Conservation (phyloP, 345 rosid species). For the Pistacia integerrima region DNA sequence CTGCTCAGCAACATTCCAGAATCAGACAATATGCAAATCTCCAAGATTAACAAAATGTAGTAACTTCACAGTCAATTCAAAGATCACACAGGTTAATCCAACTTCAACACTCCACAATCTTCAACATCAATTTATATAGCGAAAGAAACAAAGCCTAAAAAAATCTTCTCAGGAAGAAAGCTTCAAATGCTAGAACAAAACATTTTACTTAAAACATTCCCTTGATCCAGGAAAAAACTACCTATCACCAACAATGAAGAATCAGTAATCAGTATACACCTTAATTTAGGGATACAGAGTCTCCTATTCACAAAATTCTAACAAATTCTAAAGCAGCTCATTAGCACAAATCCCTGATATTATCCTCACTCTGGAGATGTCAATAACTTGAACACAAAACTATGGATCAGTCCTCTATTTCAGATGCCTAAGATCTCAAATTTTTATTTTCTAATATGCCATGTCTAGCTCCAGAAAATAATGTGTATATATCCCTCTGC, state of each 20-base stretch:
- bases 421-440: background rate
- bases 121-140: background rate
- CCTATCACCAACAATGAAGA: background rate
- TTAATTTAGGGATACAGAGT: background rate
- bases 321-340: conserved; percentile 1
- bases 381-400: background rate
- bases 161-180: background rate
- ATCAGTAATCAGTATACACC: background rate
- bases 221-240: background rate
- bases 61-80: background rate
- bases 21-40: background rate
- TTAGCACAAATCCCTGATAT: background rate
- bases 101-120: background rate
- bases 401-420: background rate
- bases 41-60: background rate
- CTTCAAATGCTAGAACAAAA: background rate
- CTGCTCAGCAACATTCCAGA: background rate
- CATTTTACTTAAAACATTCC: background rate
- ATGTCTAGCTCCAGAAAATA: background rate
- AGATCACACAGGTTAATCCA: background rate
- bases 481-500: background rate
- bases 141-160: background rate
- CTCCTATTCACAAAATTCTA: background rate
- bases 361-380: background rate
- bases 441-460: background rate